Evolutionary conservation across 495 filamentous ascomycete genomes (phyloP).

Genomic region (Penicillium simplicissimum): DNA sequence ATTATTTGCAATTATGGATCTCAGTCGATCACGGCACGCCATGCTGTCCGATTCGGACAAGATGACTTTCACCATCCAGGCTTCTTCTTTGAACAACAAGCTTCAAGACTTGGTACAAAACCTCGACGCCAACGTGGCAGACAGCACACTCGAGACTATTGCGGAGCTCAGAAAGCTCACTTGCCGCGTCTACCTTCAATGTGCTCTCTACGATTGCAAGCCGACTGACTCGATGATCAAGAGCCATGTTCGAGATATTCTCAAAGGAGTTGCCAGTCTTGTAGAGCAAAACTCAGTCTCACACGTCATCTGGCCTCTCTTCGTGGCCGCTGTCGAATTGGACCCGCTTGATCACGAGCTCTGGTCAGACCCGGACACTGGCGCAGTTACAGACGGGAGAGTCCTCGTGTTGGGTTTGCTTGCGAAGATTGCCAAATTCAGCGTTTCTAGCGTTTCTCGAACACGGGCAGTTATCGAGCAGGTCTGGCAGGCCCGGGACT

Average conservation of each 20-base stretch:
- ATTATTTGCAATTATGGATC: not conserved
- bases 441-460: not conserved
- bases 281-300: not conserved
- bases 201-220: not conserved
- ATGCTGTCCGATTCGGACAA: not conserved
- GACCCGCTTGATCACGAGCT: not conserved
- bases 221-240: not conserved
- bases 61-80: not conserved
- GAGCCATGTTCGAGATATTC: conserved; percentile 1
- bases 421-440: not conserved
- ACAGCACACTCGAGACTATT: not conserved
- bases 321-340: not conserved
- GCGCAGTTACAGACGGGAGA: not conserved
- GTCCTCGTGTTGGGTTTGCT: not conserved
- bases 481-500: conserved; percentile 1
- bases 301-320: not conserved
- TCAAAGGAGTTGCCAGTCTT: not conserved
- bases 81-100: not conserved
- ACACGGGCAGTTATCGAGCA: not conserved
- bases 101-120: not conserved
- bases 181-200: not conserved
- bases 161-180: not conserved
- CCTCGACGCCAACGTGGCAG: not conserved
- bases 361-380: not conserved
- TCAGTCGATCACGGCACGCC: not conserved